Base-by-base conservation (phyloP, 768 basidiomycete species). In the Suillus tomentosus region DNA sequence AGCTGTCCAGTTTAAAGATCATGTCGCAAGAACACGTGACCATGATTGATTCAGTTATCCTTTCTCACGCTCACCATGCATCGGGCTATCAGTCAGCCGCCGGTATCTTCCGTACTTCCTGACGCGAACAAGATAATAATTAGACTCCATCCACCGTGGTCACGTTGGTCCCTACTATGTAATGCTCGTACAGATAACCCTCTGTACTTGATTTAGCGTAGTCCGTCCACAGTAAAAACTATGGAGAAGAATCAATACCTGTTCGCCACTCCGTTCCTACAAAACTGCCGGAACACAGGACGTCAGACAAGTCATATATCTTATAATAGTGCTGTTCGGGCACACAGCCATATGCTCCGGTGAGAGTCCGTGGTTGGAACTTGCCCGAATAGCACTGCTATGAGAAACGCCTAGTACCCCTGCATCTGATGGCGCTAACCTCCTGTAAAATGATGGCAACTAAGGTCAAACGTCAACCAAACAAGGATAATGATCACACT, bases 311-410 rank as follows among this genome's bases (percentile, higher is more conserved):
- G 6, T 42, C 27, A 42, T 40, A 17, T 27, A 42, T 65, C 61
- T 53, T 60, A 64, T 60, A 64, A 48, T 66, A 63, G 62, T 61
- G 65, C 62, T 66, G 48, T 64, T 60, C 62, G 54, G 50, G 62
- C 54, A 61, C 55, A 56, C 58, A 66, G 58, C 61, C 61, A 51
- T 58, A 62, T 63, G 57, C 62, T 48, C 67, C 54, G 34, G 27
- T 47, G 24, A 40, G 62, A 61, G 62, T 42, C 58, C 65, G 61
- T 36, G 59, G 36, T 56, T 66, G 62, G 6, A 55, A 63, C 15
- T 55, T 53, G 54, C 67, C 54, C 59, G 51, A 55, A 61, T 31
- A 66, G 62, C 65, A 63, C 59, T 51, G 54, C 36, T 61, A 53
- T 61, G 47, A 62, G 67, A 66, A 39, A 36, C 50, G 27, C 19